These are phyloP conservation scores for Backusella circina DNA, from an alignment of 192 early-diverging fungal species.

Conservation along the genomic window DNA sequence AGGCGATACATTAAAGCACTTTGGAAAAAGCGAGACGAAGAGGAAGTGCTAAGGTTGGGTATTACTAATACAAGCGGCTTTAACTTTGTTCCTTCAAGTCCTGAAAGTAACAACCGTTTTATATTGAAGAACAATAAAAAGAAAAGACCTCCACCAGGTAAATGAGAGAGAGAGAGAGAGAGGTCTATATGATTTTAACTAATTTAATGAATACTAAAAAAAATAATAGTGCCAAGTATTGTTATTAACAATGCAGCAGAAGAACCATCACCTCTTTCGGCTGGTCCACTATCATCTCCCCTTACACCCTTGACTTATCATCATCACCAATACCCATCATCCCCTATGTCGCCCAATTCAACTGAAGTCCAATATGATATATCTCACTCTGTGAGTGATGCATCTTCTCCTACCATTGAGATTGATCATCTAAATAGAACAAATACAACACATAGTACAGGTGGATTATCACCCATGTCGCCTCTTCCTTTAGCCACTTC, in stretches of 20 bases:
- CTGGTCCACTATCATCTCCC: neutral
- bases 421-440: neutral
- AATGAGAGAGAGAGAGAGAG: neutral
- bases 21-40: slow-evolving; percentile 32
- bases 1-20: slow-evolving; percentile 18
- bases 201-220: neutral
- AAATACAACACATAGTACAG: neutral
- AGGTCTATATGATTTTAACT: neutral
- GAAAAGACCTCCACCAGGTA: neutral
- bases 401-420: neutral
- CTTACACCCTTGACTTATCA: neutral
- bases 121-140: neutral
- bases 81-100: neutral
- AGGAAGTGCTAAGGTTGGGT: slow-evolving; percentile 15
- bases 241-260: slow-evolving; percentile 1
- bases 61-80: neutral
- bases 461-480: neutral
- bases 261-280: neutral
- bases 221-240: slow-evolving; percentile 10
- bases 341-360: neutral
- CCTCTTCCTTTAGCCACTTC: neutral
- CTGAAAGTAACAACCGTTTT: neutral
- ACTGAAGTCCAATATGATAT: slow-evolving; percentile 2
- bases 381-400: neutral
- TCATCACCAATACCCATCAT: neutral